Conservation (phyloP, 2,329 filamentous ascomycete species). For the Cladophialophora carrionii region DNA sequence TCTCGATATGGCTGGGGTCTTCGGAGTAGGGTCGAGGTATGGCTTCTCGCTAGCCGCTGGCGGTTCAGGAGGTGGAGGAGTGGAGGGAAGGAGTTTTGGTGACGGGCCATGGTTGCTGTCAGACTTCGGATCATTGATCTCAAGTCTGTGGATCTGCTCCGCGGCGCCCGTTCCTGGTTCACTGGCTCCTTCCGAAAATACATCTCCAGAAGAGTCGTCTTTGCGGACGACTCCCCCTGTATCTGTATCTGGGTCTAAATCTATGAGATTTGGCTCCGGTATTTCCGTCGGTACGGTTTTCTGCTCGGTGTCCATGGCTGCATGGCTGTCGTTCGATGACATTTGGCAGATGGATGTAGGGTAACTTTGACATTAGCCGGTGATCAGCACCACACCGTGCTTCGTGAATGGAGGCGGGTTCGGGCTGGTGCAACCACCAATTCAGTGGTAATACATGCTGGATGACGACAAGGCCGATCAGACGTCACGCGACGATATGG, state of each 20-base stretch:
- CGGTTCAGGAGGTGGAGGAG: constrained; percentile 49
- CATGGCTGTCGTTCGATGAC: constrained; percentile 29
- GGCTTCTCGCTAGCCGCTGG: constrained; percentile 55
- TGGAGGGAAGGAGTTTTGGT: constrained; percentile 33
- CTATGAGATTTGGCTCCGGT: constrained; percentile 18
- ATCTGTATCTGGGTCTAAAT: constrained; percentile 20
- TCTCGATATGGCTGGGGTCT: constrained; percentile 49
- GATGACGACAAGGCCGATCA: constrained; percentile 1
- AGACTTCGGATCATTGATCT: constrained; percentile 11
- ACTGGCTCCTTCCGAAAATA: constrained; percentile 6
- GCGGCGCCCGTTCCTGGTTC: constrained; percentile 5
- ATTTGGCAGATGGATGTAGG: constrained; percentile 19
- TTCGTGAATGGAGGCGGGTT: constrained; percentile 4
- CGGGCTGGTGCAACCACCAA: constrained; percentile 7
- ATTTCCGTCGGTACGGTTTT: constrained; percentile 27
- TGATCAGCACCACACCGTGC: constrained; percentile 9
- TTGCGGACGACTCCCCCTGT: background rate
- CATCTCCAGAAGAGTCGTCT: background rate
- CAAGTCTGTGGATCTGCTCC: constrained; percentile 20
- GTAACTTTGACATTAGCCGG: background rate
- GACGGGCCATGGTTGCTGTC: constrained; percentile 12
- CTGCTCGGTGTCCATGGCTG: constrained; percentile 25
- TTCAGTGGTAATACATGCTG: constrained; percentile 14
- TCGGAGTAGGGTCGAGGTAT: constrained; percentile 56
- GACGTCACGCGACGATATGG: constrained; percentile 16